These are phyloP conservation scores for Bipolaris victoriae DNA, from an alignment of 2,329 filamentous ascomycete genomes.

Conservation along the genomic window DNA sequence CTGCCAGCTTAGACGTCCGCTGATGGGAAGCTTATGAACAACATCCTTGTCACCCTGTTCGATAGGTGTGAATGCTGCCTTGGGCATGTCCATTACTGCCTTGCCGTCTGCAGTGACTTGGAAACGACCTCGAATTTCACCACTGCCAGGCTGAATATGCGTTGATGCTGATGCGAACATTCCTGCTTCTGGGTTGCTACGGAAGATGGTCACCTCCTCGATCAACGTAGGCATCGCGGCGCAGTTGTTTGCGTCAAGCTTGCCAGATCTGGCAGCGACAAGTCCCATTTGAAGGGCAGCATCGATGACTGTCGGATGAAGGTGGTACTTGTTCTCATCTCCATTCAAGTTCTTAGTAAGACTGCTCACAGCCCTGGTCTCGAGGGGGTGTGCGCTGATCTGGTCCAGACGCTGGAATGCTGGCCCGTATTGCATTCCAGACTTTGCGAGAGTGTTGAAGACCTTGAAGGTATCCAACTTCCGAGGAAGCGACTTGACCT, in stretches of 20 bases:
- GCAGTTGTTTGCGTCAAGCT: background rate
- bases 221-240: background rate
- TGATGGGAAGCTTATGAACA: background rate
- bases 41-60: background rate
- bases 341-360: background rate
- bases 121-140: background rate
- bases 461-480: background rate
- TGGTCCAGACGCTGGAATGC: conserved; percentile 1
- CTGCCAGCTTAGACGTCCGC: background rate
- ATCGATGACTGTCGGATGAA: background rate
- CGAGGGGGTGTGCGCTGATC: background rate
- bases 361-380: background rate
- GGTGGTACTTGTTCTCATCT: background rate
- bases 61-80: background rate
- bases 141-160: background rate
- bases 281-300: background rate
- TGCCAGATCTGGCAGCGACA: background rate
- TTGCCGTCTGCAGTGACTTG: background rate
- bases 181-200: background rate
- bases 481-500: background rate
- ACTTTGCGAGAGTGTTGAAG: background rate
- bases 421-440: background rate
- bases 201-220: background rate
- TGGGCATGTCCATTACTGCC: background rate
- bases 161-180: background rate